Evolutionary conservation across 1,284 basidiomycete genomes (phyloP).

Genomic region (Leccinum fuscescens): DNA sequence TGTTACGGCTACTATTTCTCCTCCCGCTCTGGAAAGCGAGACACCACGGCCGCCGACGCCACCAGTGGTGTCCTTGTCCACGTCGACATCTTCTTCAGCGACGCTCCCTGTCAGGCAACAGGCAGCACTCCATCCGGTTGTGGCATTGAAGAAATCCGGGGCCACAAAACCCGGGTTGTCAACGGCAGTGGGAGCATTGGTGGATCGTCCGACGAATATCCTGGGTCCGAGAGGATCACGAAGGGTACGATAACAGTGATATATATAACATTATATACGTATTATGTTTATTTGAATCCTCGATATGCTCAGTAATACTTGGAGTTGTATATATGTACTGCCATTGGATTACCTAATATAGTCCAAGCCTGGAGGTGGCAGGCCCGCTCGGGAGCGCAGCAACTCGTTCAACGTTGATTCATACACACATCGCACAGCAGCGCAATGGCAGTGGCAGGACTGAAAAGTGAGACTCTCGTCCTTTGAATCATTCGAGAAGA

Average conservation of each 20-base stretch:
- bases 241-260: slow-evolving; percentile 23
- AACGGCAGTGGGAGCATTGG: slow-evolving; percentile 27
- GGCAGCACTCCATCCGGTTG: slow-evolving; percentile 16
- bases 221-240: slow-evolving; percentile 37
- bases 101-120: slow-evolving; percentile 22
- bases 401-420: not conserved
- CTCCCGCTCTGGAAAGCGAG: slow-evolving; percentile 2
- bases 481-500: not conserved
- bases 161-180: slow-evolving; percentile 23
- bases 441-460: slow-evolving; percentile 42
- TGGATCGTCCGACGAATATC: slow-evolving; percentile 38
- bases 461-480: slow-evolving; percentile 30
- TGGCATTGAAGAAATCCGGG: slow-evolving; percentile 27
- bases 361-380: not conserved
- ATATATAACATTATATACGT: not conserved
- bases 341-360: slow-evolving; percentile 19
- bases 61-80: slow-evolving; percentile 33
- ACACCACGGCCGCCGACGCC: slow-evolving; percentile 22
- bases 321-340: not conserved
- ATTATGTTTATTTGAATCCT: slow-evolving; percentile 9
- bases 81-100: slow-evolving; percentile 40
- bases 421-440: slow-evolving; percentile 5
- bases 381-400: slow-evolving; percentile 3
- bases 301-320: slow-evolving; percentile 3
- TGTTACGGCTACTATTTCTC: slow-evolving; percentile 19